Conservation (phyloP, 352 stramenopile species). For the Pythium periplocum region DNA sequence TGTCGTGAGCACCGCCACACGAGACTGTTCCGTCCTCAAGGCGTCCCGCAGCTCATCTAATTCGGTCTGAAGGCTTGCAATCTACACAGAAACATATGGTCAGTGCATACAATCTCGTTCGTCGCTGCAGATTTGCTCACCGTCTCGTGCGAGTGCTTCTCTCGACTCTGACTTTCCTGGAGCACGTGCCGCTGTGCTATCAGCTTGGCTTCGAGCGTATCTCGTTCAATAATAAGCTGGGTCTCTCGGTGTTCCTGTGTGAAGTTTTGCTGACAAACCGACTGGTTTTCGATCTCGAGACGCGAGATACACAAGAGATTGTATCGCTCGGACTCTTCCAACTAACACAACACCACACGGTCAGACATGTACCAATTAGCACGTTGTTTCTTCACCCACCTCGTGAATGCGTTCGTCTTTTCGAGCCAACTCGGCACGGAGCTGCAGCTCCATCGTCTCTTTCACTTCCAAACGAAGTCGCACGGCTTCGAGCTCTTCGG, state of each 20-base stretch:
- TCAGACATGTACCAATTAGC: too few relatives aligned
- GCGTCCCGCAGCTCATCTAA: constrained; percentile 34
- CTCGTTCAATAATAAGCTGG: constrained; percentile 17
- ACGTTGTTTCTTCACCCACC: constrained; percentile 5
- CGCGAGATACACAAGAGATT: constrained; percentile 22
- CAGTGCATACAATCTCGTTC: too few relatives aligned
- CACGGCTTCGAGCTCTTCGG: constrained; percentile 22
- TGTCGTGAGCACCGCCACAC: constrained; percentile 24
- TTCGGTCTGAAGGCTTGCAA: constrained; percentile 20
- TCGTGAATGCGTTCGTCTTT: constrained; percentile 26
- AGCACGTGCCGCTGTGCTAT: constrained; percentile 5
- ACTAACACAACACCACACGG: constrained; percentile 5
- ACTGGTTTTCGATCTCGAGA: constrained; percentile 38
- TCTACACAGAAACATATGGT: constrained; percentile 7
- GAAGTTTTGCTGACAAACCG: constrained; percentile 26
- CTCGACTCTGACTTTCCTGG: constrained; percentile 1
- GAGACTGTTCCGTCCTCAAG: constrained; percentile 24
- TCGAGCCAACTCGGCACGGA: constrained; percentile 14
- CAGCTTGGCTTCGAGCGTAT: constrained; percentile 14
- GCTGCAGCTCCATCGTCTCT: constrained; percentile 6
- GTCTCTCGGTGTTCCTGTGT: constrained; percentile 19
- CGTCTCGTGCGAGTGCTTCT: too few relatives aligned
- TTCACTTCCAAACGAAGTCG: constrained; percentile 7
- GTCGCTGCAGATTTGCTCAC: too few relatives aligned
- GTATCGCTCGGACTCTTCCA: constrained; percentile 24